These are phyloP conservation scores for Cutaneotrichosporon sp. DNA, from an alignment of 1,284 basidiomycete genomes.

Conservation along the genomic window DNA sequence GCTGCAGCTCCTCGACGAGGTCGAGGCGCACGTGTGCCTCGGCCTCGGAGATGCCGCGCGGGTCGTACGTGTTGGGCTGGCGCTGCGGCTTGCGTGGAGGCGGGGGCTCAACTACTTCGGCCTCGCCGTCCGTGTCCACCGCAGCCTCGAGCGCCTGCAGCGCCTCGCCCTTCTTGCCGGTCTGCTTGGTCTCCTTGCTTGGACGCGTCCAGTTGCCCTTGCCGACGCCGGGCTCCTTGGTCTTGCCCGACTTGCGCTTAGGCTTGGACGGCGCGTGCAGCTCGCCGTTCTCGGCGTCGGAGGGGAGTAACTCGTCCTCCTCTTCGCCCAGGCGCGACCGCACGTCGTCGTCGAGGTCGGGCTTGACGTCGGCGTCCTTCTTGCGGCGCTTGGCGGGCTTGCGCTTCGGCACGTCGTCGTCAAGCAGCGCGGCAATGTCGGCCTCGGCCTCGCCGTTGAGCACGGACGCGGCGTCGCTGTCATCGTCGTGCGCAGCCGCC, in stretches of 20 bases:
- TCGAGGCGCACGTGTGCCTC: constrained; percentile 42
- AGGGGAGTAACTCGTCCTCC: constrained; percentile 19
- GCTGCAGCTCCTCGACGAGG: constrained; percentile 74
- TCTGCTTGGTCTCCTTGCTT: constrained; percentile 31
- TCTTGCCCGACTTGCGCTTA: constrained; percentile 31
- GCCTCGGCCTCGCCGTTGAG: constrained; percentile 41
- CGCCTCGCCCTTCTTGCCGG: constrained; percentile 30
- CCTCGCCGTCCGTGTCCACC: not conserved
- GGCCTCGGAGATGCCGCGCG: constrained; percentile 40
- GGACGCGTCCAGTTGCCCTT: constrained; percentile 46
- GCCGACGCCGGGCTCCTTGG: constrained; percentile 42
- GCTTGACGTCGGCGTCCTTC: constrained; percentile 9
- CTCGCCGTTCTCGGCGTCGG: constrained; percentile 26
- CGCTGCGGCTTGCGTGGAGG: constrained; percentile 9
- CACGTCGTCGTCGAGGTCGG: constrained; percentile 18
- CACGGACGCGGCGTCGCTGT: constrained; percentile 29
- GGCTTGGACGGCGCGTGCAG: constrained; percentile 11
- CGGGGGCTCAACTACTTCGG: constrained; percentile 4
- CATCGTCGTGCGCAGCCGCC: constrained; percentile 21
- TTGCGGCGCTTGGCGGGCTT: constrained; percentile 24
- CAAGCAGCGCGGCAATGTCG: constrained; percentile 43
- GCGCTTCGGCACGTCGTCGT: constrained; percentile 21
- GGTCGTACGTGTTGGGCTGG: constrained; percentile 39
- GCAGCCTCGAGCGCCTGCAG: constrained; percentile 6
- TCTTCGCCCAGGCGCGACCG: constrained; percentile 21